Conservation (phyloP, 2,329 filamentous ascomycete genomes). For the Ceratocystis harringtonii region DNA sequence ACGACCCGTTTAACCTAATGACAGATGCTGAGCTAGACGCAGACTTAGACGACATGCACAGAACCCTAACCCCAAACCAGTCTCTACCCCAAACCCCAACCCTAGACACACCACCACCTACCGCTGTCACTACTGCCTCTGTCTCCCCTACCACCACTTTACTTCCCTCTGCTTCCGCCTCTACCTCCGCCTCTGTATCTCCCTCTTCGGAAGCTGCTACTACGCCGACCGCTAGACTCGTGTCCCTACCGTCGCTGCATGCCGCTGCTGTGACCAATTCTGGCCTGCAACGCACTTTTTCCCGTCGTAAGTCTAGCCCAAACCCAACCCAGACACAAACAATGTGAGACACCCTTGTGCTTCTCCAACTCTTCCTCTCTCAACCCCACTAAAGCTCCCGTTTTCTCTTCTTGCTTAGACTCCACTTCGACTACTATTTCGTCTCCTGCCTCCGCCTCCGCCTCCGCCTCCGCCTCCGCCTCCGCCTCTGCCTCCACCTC, state of each 20-base stretch:
- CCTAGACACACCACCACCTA: neutral
- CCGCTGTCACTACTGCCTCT: neutral
- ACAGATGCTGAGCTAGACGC: neutral
- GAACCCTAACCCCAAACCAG: neutral
- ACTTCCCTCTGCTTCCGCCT: neutral
- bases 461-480: conserved; percentile 6
- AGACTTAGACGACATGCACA: neutral
- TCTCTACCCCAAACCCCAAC: neutral
- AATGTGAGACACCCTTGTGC: neutral
- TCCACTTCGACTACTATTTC: conserved; percentile 1
- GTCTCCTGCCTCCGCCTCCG: neutral
- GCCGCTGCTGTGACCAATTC: conserved; percentile 67
- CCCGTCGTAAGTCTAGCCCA: conserved; percentile 32
- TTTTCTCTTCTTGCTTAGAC: neutral
- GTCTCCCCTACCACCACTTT: neutral
- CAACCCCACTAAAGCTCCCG: neutral
- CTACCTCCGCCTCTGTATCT: neutral
- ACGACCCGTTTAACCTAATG: neutral
- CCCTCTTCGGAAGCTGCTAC: neutral
- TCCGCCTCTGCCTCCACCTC: neutral
- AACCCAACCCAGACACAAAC: neutral
- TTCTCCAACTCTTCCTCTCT: neutral
- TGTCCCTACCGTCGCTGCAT: conserved; percentile 40
- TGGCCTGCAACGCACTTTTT: conserved; percentile 51
- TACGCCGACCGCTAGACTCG: neutral